These are phyloP conservation scores for Rhamnella rubrinervis DNA, from an alignment of 331 rosid species.

Conservation along the genomic window DNA sequence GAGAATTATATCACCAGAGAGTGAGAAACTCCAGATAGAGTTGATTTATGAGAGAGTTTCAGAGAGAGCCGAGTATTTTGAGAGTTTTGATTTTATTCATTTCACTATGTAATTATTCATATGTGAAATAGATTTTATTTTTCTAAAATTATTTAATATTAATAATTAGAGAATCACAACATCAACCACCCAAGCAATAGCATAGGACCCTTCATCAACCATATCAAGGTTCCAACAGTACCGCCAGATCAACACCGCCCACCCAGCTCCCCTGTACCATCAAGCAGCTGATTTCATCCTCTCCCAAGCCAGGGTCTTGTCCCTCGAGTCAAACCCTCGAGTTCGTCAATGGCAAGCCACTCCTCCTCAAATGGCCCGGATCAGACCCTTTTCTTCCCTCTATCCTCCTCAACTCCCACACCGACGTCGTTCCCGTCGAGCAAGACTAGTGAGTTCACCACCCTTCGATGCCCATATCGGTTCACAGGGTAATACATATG, in stretches of 20 bases:
- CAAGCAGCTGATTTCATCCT: conserved; percentile 56
- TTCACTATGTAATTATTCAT: too few relatives aligned
- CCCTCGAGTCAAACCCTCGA: conserved; percentile 70
- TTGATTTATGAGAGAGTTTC: too few relatives aligned
- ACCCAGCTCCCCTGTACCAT: conserved; percentile 63
- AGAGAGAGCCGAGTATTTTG: too few relatives aligned
- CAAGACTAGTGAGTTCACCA: conserved; percentile 61
- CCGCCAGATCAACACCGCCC: conserved; percentile 79
- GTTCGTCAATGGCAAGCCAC: conserved; percentile 59
- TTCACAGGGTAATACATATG: conserved; percentile 45
- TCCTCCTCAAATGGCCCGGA: conserved; percentile 85
- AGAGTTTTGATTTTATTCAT: too few relatives aligned
- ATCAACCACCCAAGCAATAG: background rate
- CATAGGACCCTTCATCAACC: conserved; percentile 21
- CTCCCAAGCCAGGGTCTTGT: conserved; percentile 54
- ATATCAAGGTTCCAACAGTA: conserved; percentile 70
- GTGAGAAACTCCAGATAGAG: too few relatives aligned
- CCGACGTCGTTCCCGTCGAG: conserved; percentile 87
- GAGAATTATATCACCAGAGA: too few relatives aligned
- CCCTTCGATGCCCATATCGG: conserved; percentile 80
- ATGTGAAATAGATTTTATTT: too few relatives aligned
- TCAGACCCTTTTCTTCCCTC: conserved; percentile 59
- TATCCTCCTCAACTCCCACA: conserved; percentile 85
- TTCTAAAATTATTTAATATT: too few relatives aligned
- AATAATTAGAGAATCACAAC: too few relatives aligned